Base-by-base conservation (phyloP, 139 green algal genomes). In the Chlamydomonas incerta region DNA sequence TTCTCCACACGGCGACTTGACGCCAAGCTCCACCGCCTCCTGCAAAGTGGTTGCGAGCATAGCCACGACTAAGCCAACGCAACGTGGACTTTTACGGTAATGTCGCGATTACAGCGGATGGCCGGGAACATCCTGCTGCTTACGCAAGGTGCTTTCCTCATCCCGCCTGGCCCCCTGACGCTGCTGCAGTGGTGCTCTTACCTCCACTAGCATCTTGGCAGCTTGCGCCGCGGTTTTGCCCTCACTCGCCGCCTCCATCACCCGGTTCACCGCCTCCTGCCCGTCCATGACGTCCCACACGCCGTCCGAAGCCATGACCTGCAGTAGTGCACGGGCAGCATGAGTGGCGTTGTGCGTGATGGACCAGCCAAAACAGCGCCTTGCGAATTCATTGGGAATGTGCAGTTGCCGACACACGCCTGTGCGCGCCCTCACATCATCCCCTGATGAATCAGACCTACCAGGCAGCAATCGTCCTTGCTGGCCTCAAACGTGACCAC, bases 231-330 rank as follows among this genome's bases (percentile, higher is more conserved):
- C 88, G 17, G n/a, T 86, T 70, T 83, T 81, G 13, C 91, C 92
- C 24, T 88, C 72, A 3, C 80, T 75, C 2, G 91, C 58, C 21
- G 81, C 86, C 35, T 93, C 89, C 83, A 93, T 95, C 0, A 95
- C 88, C 8, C 86, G 67, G n/a, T 87, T 71, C 23, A 93, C 91
- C 1, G 86, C 94, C 76, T 94, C 90, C 0, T 65, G 33, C 0
- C 86, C 41, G 28, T 77, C 69, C 87, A 95, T 90, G 29, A 91
- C 89, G 58, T 96, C 93, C 93, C 93, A 96, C 28, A 96, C 85
- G 14, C 93, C 93, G 55, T 96, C 94, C 0, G 89, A 92, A 8
- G 94, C 93, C 17, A 93, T 46, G 35, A 96, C 87, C 75, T 91
- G 90, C 20, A 50, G 41, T 8, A 5, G 8, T 8, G 8, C 41